Base-by-base conservation (phyloP, 345 rosid species). In the Camelina neglecta region DNA sequence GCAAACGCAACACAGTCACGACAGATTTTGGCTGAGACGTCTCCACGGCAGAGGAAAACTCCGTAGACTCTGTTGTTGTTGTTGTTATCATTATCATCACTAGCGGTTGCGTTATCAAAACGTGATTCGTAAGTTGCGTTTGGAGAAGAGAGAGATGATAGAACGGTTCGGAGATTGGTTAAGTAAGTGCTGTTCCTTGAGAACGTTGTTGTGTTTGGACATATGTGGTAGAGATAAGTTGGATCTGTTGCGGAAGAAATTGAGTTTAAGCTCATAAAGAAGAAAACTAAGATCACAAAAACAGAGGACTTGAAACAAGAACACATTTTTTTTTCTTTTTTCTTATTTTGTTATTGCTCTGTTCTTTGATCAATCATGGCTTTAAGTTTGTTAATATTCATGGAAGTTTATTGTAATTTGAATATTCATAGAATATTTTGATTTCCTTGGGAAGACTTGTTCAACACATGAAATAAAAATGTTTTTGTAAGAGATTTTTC, bases 1-100 rank as follows among this genome's bases (percentile, higher is more conserved):
- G 88, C 85, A 9, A 15, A 47, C 5, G 4, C n/a, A 8, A 83
- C 84, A 15, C 90, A 89, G 11, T 60, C 62, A 21, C 33, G 59
- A 65, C 88, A 89, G 8, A 12, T 9, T 4, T 50, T 47, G 2
- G 67, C 9, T 39, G 79, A 31, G 51, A 74, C 31, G 44, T 83
- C 82, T 0, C 85, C 86, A 0, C 81, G 81, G 84, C 88, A 83
- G 56, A 82, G 83, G 61, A 82, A 85, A 57, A 82, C 44, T 11
- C 86, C 86, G 12, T 77, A 75, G 67, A 73, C 76, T 54, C 38
- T 35, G 38, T 16, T 55, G 60, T 55, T 75, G 49, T 24, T 24
- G 29, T 29, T 29, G 5, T 29, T 4, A 29, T 69, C 56, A 2
- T 73, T 56, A 7, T 31, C 71, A 12, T 63, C 54, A 21, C 88